Evolutionary conservation across 2,329 filamentous ascomycete species (phyloP).

Genomic region (Aureobasidium pullulans): DNA sequence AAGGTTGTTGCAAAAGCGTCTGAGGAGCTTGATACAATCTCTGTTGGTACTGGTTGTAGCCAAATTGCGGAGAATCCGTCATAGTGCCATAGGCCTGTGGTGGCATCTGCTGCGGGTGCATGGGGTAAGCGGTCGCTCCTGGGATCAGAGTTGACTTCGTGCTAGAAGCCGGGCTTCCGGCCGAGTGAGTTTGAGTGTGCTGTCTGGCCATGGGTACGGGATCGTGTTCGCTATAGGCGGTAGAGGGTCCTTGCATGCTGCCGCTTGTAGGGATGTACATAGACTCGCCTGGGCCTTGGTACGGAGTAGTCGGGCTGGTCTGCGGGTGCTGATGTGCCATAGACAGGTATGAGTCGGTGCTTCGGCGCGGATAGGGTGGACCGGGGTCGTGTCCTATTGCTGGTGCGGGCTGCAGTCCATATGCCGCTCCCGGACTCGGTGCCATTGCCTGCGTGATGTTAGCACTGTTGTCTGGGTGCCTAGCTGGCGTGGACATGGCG

Average conservation of each 20-base stretch:
- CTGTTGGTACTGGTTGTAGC: not conserved
- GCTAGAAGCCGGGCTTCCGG: not conserved
- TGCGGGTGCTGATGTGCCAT: not conserved
- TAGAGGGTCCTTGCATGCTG: not conserved
- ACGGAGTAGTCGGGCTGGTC: constrained; percentile 2
- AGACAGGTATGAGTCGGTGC: not conserved
- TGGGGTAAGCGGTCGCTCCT: not conserved
- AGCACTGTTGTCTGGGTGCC: not conserved
- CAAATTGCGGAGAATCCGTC: not conserved
- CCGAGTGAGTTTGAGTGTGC: not conserved
- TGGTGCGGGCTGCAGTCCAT: not conserved
- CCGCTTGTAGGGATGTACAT: constrained; percentile 1
- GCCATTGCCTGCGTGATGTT: not conserved
- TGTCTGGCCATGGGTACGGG: constrained; percentile 1
- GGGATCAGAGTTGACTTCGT: not conserved
- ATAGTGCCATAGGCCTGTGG: not conserved
- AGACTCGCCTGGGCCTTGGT: not conserved
- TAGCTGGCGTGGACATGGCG: not conserved
- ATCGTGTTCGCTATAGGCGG: not conserved
- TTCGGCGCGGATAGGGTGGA: not conserved
- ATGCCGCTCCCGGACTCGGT: not conserved
- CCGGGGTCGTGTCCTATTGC: not conserved
- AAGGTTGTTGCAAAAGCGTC: constrained; percentile 1
- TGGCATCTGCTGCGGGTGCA: not conserved
- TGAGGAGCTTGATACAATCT: not conserved